Conservation (phyloP, 2,329 filamentous ascomycete species). For the Elsinoe ampelina region DNA sequence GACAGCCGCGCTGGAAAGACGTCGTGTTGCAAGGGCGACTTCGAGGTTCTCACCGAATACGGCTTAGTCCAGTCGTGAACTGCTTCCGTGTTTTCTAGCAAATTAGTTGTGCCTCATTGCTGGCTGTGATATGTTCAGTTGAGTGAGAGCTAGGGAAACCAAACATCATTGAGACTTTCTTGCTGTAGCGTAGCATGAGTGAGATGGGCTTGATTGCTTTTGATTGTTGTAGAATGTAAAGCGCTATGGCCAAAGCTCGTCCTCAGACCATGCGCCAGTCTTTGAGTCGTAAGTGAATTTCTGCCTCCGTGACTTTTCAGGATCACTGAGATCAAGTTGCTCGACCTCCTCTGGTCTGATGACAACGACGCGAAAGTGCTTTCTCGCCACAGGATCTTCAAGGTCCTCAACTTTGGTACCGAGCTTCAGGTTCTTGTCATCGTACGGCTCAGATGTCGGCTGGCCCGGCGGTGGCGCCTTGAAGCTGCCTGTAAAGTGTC, state of each 20-base stretch:
- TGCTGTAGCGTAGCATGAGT: too few species aligned
- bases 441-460: constrained; percentile 36
- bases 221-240: not conserved
- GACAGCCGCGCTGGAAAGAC: not conserved
- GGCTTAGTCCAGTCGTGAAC: not conserved
- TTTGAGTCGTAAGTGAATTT: constrained; percentile 53
- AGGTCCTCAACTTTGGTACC: constrained; percentile 61
- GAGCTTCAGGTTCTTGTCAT: constrained; percentile 36
- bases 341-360: constrained; percentile 77
- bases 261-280: constrained; percentile 53
- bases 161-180: too few species aligned
- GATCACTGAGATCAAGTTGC: constrained; percentile 60
- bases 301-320: constrained; percentile 54
- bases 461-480: constrained; percentile 45
- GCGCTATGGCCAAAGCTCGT: constrained; percentile 56
- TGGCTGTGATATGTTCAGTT: too few species aligned
- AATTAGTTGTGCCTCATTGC: too few species aligned
- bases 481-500: constrained; percentile 48
- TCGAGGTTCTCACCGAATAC: not conserved
- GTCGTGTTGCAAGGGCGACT: not conserved
- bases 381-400: constrained; percentile 59
- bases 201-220: not conserved
- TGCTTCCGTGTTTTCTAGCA: too few species aligned
- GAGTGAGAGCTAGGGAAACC: too few species aligned
- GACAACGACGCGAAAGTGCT: constrained; percentile 77